A percentile compares a stretch with the other conserved stretches of the same genome.
These are phyloP conservation scores for Aurantiochytrium sp. DNA, from an alignment of 108 stramenopile genomes.

Conservation along the genomic window DNA sequence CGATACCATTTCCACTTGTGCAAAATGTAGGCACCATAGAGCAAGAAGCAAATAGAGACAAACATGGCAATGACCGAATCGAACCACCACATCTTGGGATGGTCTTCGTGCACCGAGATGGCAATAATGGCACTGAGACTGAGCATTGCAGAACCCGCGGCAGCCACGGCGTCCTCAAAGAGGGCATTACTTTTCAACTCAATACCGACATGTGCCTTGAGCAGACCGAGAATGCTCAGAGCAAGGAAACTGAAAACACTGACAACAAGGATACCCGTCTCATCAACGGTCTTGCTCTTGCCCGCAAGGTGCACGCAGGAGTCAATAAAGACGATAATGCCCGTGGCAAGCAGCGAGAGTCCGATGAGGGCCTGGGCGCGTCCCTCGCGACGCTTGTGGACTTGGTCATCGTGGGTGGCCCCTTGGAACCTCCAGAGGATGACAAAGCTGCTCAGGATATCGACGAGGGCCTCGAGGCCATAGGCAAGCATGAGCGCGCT, in stretches of 20 bases:
- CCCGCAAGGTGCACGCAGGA: background rate
- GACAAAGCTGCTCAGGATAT: background rate
- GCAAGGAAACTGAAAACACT: background rate
- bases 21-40: background rate
- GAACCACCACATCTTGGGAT: background rate
- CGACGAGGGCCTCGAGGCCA: background rate
- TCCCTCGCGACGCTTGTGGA: background rate
- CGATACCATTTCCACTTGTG: background rate
- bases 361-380: background rate
- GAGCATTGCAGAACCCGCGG: background rate
- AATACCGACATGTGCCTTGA: background rate
- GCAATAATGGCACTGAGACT: background rate
- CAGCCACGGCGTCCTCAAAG: background rate
- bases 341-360: background rate
- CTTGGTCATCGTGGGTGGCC: background rate
- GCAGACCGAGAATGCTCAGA: background rate
- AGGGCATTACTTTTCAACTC: background rate
- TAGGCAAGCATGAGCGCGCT: background rate
- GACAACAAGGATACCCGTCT: background rate
- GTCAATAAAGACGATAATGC: background rate
- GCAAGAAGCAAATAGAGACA: background rate
- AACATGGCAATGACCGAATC: background rate
- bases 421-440: background rate
- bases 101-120: background rate
- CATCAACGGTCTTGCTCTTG: background rate